Evolutionary conservation across 495 filamentous ascomycete genomes (phyloP), one percentile per base, ranked within the genome.

Genomic region (Penicillium roqueforti): DNA sequence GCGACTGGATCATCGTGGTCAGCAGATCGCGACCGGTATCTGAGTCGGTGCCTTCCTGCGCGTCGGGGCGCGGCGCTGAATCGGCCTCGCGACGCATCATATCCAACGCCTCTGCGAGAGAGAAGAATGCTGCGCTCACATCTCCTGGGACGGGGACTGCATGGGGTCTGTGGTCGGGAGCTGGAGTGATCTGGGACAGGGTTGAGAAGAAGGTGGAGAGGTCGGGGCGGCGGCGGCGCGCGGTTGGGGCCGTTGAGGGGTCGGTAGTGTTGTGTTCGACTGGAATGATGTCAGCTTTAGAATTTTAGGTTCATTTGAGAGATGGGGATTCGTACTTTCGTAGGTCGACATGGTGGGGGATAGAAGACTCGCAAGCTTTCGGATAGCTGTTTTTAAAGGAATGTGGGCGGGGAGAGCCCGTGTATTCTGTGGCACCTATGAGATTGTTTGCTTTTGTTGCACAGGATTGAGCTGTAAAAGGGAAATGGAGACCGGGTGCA

Each of bases 171-270:
- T 76, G 67, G 51, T 67, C 63, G 34, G 69, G 61, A 55, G 73
- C 69, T 13, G 77, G 72, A 55, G 88, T 82, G 52, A 81, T 77
- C 59, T 86, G 80, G 61, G 78, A 74, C 46, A 95, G 84, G 44
- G 86, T 84, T 39, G 85, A 76, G 76, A 87, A 91, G 82, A 97
- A 97, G 68, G 86, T 88, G 42, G 87, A 86, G 71, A 96, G 87
- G 73, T 95, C 89, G 34, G 90, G 83, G 42, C 88, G 88, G 45
- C 84, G 85, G 53, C 61, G 75, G 60, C 58, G 74, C 34, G 52
- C 63, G 55, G 48, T 73, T 25, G 49, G 58, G 55, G 54, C 45
- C 52, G 68, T 46, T 34, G 73, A 63, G 47, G 73, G 75, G 53
- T 75, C 68, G 36, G 68, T 65, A 25, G 74, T 88, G 66, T 86